Conservation (phyloP, 495 filamentous ascomycete species). For the Coniosporium apollinis region DNA sequence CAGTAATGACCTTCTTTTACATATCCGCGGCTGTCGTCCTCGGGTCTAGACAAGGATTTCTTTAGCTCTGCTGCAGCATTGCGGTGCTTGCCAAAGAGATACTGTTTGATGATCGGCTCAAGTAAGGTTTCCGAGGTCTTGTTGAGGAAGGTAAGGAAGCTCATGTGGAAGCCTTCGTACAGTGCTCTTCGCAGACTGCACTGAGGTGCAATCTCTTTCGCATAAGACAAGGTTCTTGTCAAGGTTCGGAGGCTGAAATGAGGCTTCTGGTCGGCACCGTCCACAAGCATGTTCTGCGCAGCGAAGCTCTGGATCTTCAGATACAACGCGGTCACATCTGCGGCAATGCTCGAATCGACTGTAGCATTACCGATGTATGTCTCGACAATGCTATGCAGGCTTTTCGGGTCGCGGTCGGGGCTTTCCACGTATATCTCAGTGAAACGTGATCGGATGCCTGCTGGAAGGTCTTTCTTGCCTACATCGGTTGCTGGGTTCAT, state of each 20-base stretch:
- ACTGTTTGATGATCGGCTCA: slow-evolving; percentile 60
- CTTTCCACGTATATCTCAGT: slow-evolving; percentile 86
- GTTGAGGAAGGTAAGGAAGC: slow-evolving; percentile 75
- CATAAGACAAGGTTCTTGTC: slow-evolving; percentile 79
- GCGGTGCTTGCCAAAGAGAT: slow-evolving; percentile 51
- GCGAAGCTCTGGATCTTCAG: slow-evolving; percentile 67
- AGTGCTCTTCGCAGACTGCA: slow-evolving; percentile 80
- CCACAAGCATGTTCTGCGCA: slow-evolving; percentile 70
- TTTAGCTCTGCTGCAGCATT: slow-evolving; percentile 52
- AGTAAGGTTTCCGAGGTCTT: slow-evolving; percentile 61
- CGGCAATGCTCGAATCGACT: slow-evolving; percentile 45
- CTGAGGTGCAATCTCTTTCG: slow-evolving; percentile 60
- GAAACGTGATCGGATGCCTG: slow-evolving; percentile 70
- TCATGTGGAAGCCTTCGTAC: slow-evolving; percentile 97
- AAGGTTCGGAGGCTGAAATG: slow-evolving; percentile 93
- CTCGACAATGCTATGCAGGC: slow-evolving; percentile 67
- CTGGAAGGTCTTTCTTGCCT: slow-evolving; percentile 82
- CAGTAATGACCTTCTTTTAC: slow-evolving; percentile 89
- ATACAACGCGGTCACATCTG: slow-evolving; percentile 72
- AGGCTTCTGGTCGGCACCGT: slow-evolving; percentile 82
- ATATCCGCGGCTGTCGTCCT: slow-evolving; percentile 63
- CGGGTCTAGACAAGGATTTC: slow-evolving; percentile 55
- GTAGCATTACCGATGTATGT: slow-evolving; percentile 56
- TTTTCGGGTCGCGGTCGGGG: slow-evolving; percentile 69
- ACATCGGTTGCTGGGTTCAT: slow-evolving; percentile 99